These are phyloP conservation scores for Gyrodon lividus DNA, from an alignment of 768 basidiomycete species.

Conservation along the genomic window DNA sequence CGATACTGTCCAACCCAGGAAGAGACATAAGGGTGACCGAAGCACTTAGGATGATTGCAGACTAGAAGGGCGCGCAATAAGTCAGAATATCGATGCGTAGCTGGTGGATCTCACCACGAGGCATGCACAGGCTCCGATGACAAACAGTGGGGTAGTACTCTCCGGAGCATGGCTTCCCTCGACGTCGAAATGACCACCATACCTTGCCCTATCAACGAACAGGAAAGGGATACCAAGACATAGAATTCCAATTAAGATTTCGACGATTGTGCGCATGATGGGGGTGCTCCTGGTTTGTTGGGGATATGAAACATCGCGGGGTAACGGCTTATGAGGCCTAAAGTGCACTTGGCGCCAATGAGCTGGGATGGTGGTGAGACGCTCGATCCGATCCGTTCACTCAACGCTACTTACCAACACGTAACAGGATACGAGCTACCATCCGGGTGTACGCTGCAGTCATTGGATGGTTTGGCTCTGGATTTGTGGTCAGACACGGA, in stretches of 20 bases:
- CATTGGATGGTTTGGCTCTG: conserved; percentile 23
- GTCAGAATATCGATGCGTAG: conserved; percentile 2
- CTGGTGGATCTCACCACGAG: conserved; percentile 49
- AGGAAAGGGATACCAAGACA: conserved; percentile 81
- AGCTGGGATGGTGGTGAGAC: conserved; percentile 30
- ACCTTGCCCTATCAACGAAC: conserved; percentile 53
- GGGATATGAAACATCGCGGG: conserved; percentile 45
- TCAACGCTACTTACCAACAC: conserved; percentile 52
- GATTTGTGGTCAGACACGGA: conserved; percentile 1
- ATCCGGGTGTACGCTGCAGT: conserved; percentile 56
- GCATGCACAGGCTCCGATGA: conserved; percentile 64
- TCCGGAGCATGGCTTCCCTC: conserved; percentile 50
- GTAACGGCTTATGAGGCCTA: conserved; percentile 66
- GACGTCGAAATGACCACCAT: conserved; percentile 52
- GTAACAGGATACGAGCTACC: conserved; percentile 64
- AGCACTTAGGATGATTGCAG: conserved; percentile 76
- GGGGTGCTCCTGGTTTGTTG: conserved; percentile 29
- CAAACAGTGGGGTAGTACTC: conserved; percentile 54
- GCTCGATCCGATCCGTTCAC: background rate
- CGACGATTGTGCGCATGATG: conserved; percentile 50
- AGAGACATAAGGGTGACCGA: conserved; percentile 81
- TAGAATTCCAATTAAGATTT: conserved; percentile 59
- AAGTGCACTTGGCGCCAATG: conserved; percentile 73
- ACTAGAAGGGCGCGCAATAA: conserved; percentile 41
- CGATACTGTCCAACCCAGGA: conserved; percentile 64